These are phyloP conservation scores for Flaveria ramosissima DNA, from an alignment of 129 eudicot genomes.

Conservation along the genomic window DNA sequence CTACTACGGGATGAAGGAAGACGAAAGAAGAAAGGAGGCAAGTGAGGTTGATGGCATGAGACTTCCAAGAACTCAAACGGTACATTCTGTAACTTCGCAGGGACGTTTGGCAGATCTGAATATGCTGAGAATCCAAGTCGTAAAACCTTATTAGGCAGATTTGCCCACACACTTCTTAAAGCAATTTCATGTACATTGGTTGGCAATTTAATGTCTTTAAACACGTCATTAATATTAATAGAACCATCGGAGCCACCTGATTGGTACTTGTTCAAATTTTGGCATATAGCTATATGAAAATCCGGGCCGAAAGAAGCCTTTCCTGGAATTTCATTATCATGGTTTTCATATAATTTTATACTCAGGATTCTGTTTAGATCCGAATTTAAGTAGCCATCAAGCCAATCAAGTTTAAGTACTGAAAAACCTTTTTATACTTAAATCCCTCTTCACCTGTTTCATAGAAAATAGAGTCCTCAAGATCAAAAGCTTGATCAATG, in stretches of 20 bases:
- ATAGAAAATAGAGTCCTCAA: slow-evolving; percentile 47
- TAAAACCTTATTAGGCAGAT: slow-evolving; percentile 53
- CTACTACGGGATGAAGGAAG: slow-evolving; percentile 57
- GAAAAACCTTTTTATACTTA: slow-evolving; percentile 38
- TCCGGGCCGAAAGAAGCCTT: slow-evolving; percentile 24
- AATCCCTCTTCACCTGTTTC: slow-evolving; percentile 38
- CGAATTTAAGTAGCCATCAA: slow-evolving; percentile 42
- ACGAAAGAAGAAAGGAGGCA: slow-evolving; percentile 61
- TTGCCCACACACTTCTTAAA: slow-evolving; percentile 44
- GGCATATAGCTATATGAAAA: slow-evolving; percentile 50
- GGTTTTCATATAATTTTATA: slow-evolving; percentile 18
- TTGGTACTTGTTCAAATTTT: slow-evolving; percentile 41
- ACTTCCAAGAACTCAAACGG: slow-evolving; percentile 55
- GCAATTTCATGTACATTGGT: slow-evolving; percentile 70
- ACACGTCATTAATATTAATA: slow-evolving; percentile 29
- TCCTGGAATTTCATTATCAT: background rate
- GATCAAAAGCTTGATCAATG: slow-evolving; percentile 21
- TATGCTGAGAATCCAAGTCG: slow-evolving; percentile 47
- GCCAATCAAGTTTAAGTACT: slow-evolving; percentile 48
- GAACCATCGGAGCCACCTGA: slow-evolving; percentile 13
- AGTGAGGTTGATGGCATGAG: slow-evolving; percentile 41
- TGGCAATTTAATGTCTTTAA: slow-evolving; percentile 52
- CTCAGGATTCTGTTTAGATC: slow-evolving; percentile 38
- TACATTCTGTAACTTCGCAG: slow-evolving; percentile 19
- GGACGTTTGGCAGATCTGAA: slow-evolving; percentile 38